These are phyloP conservation scores for Diutina pseudorugosa DNA, from an alignment of 1,139 yeast species.

Conservation along the genomic window DNA sequence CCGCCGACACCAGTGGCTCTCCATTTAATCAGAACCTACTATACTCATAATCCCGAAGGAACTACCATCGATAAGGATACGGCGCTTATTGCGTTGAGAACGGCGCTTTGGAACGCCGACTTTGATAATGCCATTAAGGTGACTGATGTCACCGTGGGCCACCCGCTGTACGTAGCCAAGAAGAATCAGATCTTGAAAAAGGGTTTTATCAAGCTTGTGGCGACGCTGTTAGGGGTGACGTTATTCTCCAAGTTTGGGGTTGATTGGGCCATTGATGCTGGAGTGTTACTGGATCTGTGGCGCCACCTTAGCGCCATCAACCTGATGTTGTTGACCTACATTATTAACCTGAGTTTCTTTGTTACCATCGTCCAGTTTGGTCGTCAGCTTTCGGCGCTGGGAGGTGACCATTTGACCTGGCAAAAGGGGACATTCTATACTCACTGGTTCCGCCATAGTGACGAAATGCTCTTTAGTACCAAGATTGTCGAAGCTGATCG, in stretches of 20 bases:
- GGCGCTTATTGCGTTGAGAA: slow-evolving; percentile 53
- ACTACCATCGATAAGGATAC: slow-evolving; percentile 24
- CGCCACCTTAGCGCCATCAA: slow-evolving; percentile 38
- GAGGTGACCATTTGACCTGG: slow-evolving; percentile 52
- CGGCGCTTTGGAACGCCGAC: slow-evolving; percentile 47
- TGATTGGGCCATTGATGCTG: slow-evolving; percentile 23
- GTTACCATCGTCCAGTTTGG: slow-evolving; percentile 49
- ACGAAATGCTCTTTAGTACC: slow-evolving; percentile 57
- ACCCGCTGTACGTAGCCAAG: slow-evolving; percentile 30
- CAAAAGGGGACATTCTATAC: slow-evolving; percentile 53
- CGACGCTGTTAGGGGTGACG: slow-evolving; percentile 24
- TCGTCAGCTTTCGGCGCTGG: slow-evolving; percentile 29
- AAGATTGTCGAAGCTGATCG: slow-evolving; percentile 57
- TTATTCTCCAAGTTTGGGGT: slow-evolving; percentile 26
- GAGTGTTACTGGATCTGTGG: slow-evolving; percentile 24
- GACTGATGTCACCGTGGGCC: slow-evolving; percentile 53
- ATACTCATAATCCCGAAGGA: slow-evolving; percentile 20
- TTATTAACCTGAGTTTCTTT: slow-evolving; percentile 49
- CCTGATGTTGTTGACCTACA: slow-evolving; percentile 51
- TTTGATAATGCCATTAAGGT: slow-evolving; percentile 43
- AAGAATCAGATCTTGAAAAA: slow-evolving; percentile 18
- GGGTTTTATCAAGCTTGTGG: slow-evolving; percentile 20
- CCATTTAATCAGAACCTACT: slow-evolving; percentile 20
- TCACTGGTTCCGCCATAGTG: slow-evolving; percentile 55
- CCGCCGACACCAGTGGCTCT: slow-evolving; percentile 1